phyloP scores from a whole-genome alignment of 1,284 basidiomycete genomes.

The Taiwanofungus camphoratus region DNA sequence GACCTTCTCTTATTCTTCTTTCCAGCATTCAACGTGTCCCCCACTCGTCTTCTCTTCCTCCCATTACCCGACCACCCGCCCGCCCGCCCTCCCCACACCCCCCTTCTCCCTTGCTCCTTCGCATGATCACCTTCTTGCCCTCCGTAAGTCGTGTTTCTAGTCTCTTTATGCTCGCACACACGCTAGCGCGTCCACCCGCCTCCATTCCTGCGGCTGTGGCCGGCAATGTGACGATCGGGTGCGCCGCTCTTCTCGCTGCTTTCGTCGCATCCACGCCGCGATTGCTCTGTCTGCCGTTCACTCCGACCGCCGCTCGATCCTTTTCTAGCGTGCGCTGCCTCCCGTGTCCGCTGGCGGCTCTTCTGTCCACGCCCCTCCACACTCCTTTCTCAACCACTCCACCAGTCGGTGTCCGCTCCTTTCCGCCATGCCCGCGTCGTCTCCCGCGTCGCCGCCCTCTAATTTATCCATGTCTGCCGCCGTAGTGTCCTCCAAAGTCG shows the following conservation, averaged over 20 bases:
- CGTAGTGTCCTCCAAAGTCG: neutral
- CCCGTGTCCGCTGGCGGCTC: conserved; percentile 1
- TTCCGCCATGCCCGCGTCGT: too few relatives aligned
- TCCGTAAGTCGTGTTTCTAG: conserved; percentile 31
- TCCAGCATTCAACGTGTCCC: conserved; percentile 24
- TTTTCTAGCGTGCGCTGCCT: neutral
- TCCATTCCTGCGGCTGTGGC: neutral
- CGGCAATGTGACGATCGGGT: conserved; percentile 20
- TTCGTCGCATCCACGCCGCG: conserved; percentile 16
- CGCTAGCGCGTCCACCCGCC: neutral
- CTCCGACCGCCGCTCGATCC: too few relatives aligned
- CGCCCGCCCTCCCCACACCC: conserved; percentile 24
- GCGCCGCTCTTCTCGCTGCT: conserved; percentile 13
- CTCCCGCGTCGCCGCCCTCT: neutral
- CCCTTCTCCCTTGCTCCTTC: conserved; percentile 21
- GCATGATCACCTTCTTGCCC: conserved; percentile 32
- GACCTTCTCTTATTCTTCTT: conserved; percentile 25
- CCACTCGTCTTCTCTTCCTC: conserved; percentile 24
- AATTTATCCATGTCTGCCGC: conserved; percentile 13
- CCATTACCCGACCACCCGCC: conserved; percentile 8
- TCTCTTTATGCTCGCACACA: conserved; percentile 2
- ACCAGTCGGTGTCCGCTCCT: conserved; percentile 1
- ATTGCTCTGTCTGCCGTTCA: conserved; percentile 5
- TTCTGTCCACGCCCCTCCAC: conserved; percentile 2
- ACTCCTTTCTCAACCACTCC: conserved; percentile 1